Evolutionary conservation across 805 yeast genomes (phyloP), one percentile per base, ranked within the genome.

Genomic region (Saccharomyces cerevisiae): DNA sequence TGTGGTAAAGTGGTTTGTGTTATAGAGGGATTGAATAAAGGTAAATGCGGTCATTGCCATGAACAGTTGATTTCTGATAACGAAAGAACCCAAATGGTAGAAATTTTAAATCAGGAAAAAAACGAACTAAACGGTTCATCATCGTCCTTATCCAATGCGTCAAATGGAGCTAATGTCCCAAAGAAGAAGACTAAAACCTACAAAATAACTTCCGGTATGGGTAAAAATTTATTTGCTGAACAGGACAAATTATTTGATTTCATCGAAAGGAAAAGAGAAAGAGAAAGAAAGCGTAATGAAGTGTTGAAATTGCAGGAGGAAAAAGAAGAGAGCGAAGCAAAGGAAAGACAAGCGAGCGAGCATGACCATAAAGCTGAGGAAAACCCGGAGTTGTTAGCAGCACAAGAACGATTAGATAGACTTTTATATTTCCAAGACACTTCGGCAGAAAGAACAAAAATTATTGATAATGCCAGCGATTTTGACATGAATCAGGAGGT

Each of bases 1-100:
- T 94, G 99, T 68, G 99, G 99, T 10, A 88, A 90, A 68, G 88
- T 94, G 46, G 88, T 94, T 2, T 94, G 99, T 73, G 77, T 79
- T 3, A 84, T 84, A 61, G 98, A 94, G 65, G 98, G 98, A 0
- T 54, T 69, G 11, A 64, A 69, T 55, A 73, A 89, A 26, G 94
- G 91, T 56, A 94, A 94, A 3, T 94, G 99, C 65, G 79, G 94
- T 1, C 86, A 72, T 57, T 94, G 99, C 72, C 88, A 89, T 0
- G 67, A 76, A 27, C 85, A 82, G 32, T 70, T 94, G 46, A 74
- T 94, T 21, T 76, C 82, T 5, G 66, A 70, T 10, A 78, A 77
- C n/a, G 96, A 91, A 59, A 77, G 81, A 61, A 57, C 63, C 3
- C 82, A 80, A 51, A 84, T 89, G 43, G 70, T 79, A 29, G 70